Percentiles rank a stretch among this genome's conserved stretches.
Conservation (phyloP, 495 filamentous ascomycete species). For the Friedmanniomyces endolithicus region DNA sequence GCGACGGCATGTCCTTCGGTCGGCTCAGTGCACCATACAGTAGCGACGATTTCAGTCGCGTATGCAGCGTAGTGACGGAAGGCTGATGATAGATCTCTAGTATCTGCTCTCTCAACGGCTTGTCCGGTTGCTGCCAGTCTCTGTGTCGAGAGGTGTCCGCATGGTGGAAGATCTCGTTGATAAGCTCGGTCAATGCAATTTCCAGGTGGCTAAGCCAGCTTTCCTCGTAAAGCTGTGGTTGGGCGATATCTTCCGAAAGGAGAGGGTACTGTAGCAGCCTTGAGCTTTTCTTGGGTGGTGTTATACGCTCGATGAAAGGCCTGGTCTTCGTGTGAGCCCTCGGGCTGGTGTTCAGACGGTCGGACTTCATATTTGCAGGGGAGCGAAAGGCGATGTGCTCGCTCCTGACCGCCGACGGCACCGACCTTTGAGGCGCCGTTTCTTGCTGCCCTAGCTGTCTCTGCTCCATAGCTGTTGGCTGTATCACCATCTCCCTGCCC, state of each 20-base stretch:
- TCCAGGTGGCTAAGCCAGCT: slow-evolving; percentile 55
- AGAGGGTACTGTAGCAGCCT: slow-evolving; percentile 36
- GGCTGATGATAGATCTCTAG: slow-evolving; percentile 45
- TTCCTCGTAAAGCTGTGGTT: slow-evolving; percentile 51
- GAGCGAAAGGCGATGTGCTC: no score
- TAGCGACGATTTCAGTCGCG: slow-evolving; percentile 51
- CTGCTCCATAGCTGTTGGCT: not conserved
- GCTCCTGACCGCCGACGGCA: no score
- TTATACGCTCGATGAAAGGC: not conserved
- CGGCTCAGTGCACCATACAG: slow-evolving; percentile 47
- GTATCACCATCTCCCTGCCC: not conserved
- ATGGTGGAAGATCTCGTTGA: slow-evolving; percentile 44
- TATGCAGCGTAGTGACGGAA: slow-evolving; percentile 41
- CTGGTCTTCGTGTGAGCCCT: not conserved
- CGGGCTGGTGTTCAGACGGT: not conserved
- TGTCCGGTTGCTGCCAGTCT: not conserved
- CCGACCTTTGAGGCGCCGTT: not conserved
- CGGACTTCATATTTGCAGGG: no score
- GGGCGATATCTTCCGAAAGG: slow-evolving; percentile 42
- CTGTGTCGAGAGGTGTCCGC: slow-evolving; percentile 5
- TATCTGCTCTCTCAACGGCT: slow-evolving; percentile 27
- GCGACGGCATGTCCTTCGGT: slow-evolving; percentile 31
- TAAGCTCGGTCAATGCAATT: slow-evolving; percentile 45
- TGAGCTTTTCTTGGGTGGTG: not conserved
- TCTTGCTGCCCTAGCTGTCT: not conserved